Base-by-base conservation (phyloP, 495 filamentous ascomycete genomes). In the Clohesyomyces aquaticus region DNA sequence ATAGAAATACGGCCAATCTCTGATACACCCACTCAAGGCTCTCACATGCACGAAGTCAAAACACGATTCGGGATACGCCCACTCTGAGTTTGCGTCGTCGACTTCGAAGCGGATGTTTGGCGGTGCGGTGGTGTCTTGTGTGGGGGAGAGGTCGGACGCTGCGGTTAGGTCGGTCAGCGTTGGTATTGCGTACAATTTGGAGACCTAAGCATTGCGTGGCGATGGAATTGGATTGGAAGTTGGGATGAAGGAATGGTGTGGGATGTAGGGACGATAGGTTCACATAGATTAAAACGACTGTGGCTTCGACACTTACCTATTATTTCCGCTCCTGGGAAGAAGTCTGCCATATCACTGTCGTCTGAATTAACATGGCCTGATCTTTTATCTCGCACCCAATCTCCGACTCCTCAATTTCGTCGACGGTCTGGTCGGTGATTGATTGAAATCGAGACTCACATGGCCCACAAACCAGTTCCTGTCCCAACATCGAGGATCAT, bases 391-490 rank as follows among this genome's bases (percentile, higher is more conserved):
- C 43, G 8, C 43, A 4, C 43, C n/a, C n/a, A n/a, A n/a, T n/a
- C n/a, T n/a, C n/a, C n/a, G n/a, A n/a, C n/a, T n/a, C n/a, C n/a
- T n/a, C n/a, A n/a, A n/a, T n/a, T n/a, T n/a, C n/a, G n/a, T n/a
- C n/a, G n/a, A n/a, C n/a, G n/a, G n/a, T n/a, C n/a, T n/a, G n/a
- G n/a, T n/a, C n/a, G n/a, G n/a, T n/a, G n/a, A n/a, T n/a, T n/a
- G n/a, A n/a, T n/a, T n/a, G n/a, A n/a, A n/a, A n/a, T n/a, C n/a
- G 43, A 55, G 11, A 46, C 57, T 54, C 66, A 71, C 63, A 73
- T 69, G 8, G 74, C 74, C 73, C 73, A 76, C 11, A 76, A 50
- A 10, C 74, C 74, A 26, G 73, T 74, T 4, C 73, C 74, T 22
- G 73, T 75, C 1, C 72, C 74, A 19, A 76, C 58, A 49, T 76